These are phyloP conservation scores for Sarocladiaceae sp. DNA, from an alignment of 2,329 filamentous ascomycete species.

Conservation along the genomic window DNA sequence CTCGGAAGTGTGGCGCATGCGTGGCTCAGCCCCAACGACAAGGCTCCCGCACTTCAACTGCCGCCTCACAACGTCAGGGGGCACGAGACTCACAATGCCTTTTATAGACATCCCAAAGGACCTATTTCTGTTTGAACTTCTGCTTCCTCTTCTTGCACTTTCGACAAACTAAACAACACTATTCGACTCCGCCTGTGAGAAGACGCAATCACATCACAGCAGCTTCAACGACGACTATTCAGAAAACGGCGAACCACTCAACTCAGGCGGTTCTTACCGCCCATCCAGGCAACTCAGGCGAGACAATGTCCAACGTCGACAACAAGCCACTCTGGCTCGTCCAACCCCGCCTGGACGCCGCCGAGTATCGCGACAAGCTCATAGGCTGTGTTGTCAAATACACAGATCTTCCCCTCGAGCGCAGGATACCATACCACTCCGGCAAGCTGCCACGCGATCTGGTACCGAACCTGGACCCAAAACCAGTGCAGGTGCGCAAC, in stretches of 20 bases:
- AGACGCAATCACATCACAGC: too few relatives aligned
- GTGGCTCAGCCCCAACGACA: conserved; percentile 3
- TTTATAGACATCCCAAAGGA: neutral
- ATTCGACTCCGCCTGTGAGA: neutral
- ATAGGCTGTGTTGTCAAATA: conserved; percentile 26
- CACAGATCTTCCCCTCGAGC: conserved; percentile 21
- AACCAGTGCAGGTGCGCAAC: conserved; percentile 22
- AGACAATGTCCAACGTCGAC: conserved; percentile 1
- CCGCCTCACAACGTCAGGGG: conserved; percentile 3
- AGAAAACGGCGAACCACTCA: too few relatives aligned
- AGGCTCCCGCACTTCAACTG: neutral
- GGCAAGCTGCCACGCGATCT: conserved; percentile 19
- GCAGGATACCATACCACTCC: conserved; percentile 20
- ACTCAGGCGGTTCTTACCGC: too few relatives aligned
- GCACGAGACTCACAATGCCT: neutral
- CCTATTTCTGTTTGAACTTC: neutral
- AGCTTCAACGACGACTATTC: too few relatives aligned
- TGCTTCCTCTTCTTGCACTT: neutral
- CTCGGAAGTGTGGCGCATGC: neutral
- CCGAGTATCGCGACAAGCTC: conserved; percentile 23
- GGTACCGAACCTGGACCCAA: conserved; percentile 21
- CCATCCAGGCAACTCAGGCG: too few relatives aligned
- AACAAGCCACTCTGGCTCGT: conserved; percentile 24
- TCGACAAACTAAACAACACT: neutral
- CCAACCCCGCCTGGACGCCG: conserved; percentile 22